These are phyloP conservation scores for Yamadazyma diospyri DNA, from an alignment of 1,139 yeast species.

Conservation along the genomic window DNA sequence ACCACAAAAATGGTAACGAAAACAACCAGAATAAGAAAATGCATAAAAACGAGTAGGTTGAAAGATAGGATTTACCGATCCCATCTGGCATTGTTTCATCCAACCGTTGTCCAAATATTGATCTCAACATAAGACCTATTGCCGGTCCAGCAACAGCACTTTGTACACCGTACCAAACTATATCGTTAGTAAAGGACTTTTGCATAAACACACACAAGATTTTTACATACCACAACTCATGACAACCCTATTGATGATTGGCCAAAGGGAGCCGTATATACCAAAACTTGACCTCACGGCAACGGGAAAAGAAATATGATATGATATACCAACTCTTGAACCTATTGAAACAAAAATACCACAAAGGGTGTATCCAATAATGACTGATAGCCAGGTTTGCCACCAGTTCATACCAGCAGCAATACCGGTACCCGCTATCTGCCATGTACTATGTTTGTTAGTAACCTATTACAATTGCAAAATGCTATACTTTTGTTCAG, in stretches of 20 bases:
- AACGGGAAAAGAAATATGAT: slow-evolving; percentile 78
- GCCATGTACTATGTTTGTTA: slow-evolving; percentile 65
- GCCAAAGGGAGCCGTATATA: slow-evolving; percentile 76
- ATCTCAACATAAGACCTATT: slow-evolving; percentile 64
- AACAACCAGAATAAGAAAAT: slow-evolving; percentile 78
- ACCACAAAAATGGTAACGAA: slow-evolving; percentile 74
- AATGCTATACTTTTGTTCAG: not conserved
- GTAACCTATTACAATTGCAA: not conserved
- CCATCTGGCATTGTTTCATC: slow-evolving; percentile 41
- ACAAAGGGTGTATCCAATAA: slow-evolving; percentile 65
- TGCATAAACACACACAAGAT: no score
- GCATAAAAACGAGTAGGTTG: slow-evolving; percentile 66
- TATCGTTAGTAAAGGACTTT: no score
- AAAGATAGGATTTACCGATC: slow-evolving; percentile 46
- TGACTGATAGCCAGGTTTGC: slow-evolving; percentile 84
- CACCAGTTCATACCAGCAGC: slow-evolving; percentile 73
- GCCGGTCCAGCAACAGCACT: slow-evolving; percentile 82
- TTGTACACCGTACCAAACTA: slow-evolving; percentile 87
- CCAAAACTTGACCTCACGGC: slow-evolving; percentile 74
- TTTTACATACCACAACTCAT: slow-evolving; percentile 76
- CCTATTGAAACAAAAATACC: slow-evolving; percentile 61
- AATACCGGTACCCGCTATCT: slow-evolving; percentile 79
- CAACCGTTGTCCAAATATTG: slow-evolving; percentile 64
- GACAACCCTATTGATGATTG: slow-evolving; percentile 72
- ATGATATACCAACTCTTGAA: slow-evolving; percentile 69